phyloP scores from a whole-genome alignment of 1,284 basidiomycete genomes.

The Termitomyces sp. region DNA sequence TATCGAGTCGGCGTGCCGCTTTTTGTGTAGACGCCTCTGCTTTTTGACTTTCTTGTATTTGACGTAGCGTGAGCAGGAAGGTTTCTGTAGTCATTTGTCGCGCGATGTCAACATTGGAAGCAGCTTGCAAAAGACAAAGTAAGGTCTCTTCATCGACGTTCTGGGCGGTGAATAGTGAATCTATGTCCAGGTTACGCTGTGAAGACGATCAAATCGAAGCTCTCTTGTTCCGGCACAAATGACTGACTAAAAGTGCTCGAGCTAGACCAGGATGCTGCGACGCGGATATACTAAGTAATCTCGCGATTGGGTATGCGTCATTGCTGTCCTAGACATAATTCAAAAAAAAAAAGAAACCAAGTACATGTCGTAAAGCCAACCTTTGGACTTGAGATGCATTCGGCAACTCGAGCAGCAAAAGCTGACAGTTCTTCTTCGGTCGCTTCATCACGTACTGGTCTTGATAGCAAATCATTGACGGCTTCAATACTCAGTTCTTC shows the following conservation, averaged over 20 bases:
- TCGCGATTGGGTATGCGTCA: conserved; percentile 54
- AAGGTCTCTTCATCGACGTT: conserved; percentile 52
- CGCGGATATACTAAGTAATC: conserved; percentile 54
- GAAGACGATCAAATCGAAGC: background rate
- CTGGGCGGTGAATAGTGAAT: conserved; percentile 46
- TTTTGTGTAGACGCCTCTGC: conserved; percentile 36
- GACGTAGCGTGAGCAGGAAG: conserved; percentile 38
- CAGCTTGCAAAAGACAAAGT: conserved; percentile 52
- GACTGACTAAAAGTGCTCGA: conserved; percentile 33
- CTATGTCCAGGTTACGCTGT: conserved; percentile 53
- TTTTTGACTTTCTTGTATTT: conserved; percentile 35
- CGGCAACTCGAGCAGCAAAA: conserved; percentile 51
- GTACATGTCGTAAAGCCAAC: conserved; percentile 26
- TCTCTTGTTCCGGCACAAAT: background rate
- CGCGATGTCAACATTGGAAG: conserved; percentile 59
- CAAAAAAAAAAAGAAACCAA: background rate
- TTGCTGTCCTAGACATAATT: conserved; percentile 36
- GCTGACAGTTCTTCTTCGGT: conserved; percentile 38
- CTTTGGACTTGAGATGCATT: conserved; percentile 43
- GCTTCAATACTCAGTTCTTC: conserved; percentile 50
- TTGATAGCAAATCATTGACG: conserved; percentile 43
- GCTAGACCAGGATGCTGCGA: conserved; percentile 60
- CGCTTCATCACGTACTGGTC: conserved; percentile 53
- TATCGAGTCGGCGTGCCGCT: conserved; percentile 39
- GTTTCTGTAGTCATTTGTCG: conserved; percentile 32